Base-by-base conservation (phyloP, 495 filamentous ascomycete genomes). In the Daldinia concentrica region DNA sequence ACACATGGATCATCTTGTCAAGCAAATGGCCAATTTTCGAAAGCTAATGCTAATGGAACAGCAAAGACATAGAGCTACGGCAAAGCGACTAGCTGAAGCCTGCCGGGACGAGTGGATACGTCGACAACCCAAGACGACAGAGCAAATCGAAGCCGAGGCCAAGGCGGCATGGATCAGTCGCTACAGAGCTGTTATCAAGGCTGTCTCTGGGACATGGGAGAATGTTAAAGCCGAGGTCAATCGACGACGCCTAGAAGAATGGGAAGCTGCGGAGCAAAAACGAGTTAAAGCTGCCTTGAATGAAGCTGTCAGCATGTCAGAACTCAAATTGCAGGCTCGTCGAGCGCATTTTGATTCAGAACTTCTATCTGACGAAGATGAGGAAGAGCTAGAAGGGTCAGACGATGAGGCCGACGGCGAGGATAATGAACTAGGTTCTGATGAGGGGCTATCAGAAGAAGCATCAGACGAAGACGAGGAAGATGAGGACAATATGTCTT, bases 191-290 rank as follows among this genome's bases (percentile, higher is more conserved):
- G 80, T 96, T 17, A 83, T 87, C 57, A 91, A 86, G 76, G 91
- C 91, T 64, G 77, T 97, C 19, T 83, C 86, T 43, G 87, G 87
- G 48, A 92, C 90, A 58, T 98, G 94, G 86, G 90, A 92, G n/a
- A 86, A 93, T 71, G 87, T 94, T 48, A 89, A 81, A 64, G 84
- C 83, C 1, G 90, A 96, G 66, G 88, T 97, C 43, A 92, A 96
- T 73, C 86, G 88, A 56, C 82, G 83, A 37, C 89, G 93, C 4
- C 70, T 94, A 34, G 86, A 88, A 51, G 88, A 89, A 43, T 97
- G 92, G 93, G 91, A 97, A 75, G 92, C 91, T 56, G 90, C 95
- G 76, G 90, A 95, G 76, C 91, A 95, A 75, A 88, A 87, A 22
- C 84, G 90, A 68, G 91, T 93, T 61, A 93, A 94, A 74, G 89